Base-by-base conservation (phyloP, 805 yeast species). In the Metschnikowia cubensis region DNA sequence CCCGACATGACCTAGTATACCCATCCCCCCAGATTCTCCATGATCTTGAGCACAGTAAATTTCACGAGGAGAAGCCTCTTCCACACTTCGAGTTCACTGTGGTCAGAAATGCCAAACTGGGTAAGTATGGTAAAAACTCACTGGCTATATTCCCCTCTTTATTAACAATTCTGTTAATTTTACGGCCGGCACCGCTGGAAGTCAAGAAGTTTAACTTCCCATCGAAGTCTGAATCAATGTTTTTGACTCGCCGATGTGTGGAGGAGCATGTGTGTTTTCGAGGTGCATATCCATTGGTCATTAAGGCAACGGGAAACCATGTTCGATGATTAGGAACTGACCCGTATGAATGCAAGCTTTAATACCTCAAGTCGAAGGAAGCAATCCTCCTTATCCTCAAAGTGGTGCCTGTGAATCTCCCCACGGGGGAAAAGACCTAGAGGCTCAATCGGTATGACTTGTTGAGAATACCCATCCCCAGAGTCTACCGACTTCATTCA, bases 101-200 rank as follows among this genome's bases (percentile, higher is more conserved):
- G 47, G 70, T 81, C 35, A 74, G 77, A 22, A 87, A 86, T 48
- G 94, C 89, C 6, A 73, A 22, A 22, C 25, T 22, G 10, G 25
- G 25, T 6, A 22, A 77, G 48, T 67, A 77, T 1, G 97, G 98
- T 37, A 70, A 70, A n/a, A 77, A 84, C 2, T 72, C 86, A 50
- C 69, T 87, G 48, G 95, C 96, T 8, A 97, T 98, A 1, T 94
- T 94, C 77, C 98, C 99, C 46, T 75, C 92, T 13, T 75, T 94
- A 61, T 68, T 79, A 42, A 81, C 95, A 0, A 67, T 94, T 41
- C 85, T 89, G 6, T 85, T 83, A 61, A 64, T 71, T 0, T 66
- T 74, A 3, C 72, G 76, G 44, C 66, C 91, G 55, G 77, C 75
- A 41, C 71, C 75, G 53, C 85, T 83, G 51, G 87, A 84, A 53